Evolutionary conservation across 1,284 basidiomycete genomes (phyloP), one percentile per base, ranked within the genome.

Genomic region (Puccinia horiana): DNA sequence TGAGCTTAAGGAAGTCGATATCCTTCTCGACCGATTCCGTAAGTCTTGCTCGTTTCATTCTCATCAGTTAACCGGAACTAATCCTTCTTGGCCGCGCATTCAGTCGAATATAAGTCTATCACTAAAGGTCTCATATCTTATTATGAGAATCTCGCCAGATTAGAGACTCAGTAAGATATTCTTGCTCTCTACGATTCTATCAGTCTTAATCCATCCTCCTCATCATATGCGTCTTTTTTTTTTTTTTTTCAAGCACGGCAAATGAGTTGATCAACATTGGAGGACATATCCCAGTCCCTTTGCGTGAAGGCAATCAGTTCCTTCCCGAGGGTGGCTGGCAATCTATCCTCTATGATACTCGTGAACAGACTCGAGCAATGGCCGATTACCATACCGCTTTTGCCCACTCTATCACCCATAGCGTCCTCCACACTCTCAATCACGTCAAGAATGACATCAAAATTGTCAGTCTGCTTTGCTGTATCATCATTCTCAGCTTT

Each of bases 401-500:
- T 20, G 70, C 78, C 6, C 54, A 81, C 49, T 32, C 49, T 29
- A 81, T 81, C 78, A 72, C 69, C 14, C 32, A 35, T 2, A 63
- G 49, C 32, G 54, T 54, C n/a, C 23, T 81, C 6, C 78, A 81
- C 32, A 40, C 9, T 32, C 78, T 81, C 4, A 58, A 70, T 23
- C 40, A 58, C 18, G 52, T 54, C 70, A 81, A 81, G 37, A 52
- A 35, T 12, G 69, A 81, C 5, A 58, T 81, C 26, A 81, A 81
- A 29, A 56, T 63, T 20, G 78, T 81, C 11, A 3, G 67, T 65
- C n/a, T n/a, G n/a, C n/a, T n/a, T n/a, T n/a, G n/a, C n/a, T n/a
- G n/a, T n/a, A 84, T 86, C 75, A 86, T 86, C 83, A 81, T 86
- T 9, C 85, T 85, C 56, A 84, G 85, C 58, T 85, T 84, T 76